phyloP scores from a whole-genome alignment of 2,329 filamentous ascomycete species.

The Botrytis paeoniae region DNA sequence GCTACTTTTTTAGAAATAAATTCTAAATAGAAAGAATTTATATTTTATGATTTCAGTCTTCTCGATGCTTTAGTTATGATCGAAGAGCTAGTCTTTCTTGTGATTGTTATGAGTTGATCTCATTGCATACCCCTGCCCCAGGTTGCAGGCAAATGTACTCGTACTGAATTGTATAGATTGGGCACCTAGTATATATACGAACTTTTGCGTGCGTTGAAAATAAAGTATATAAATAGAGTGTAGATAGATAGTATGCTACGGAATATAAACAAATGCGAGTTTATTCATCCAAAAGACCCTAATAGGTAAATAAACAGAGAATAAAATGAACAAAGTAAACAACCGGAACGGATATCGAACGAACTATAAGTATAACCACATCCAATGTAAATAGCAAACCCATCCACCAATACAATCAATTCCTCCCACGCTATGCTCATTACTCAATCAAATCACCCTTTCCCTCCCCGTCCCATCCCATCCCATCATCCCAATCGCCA shows the following conservation, averaged over 20 bases:
- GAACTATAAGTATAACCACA: neutral
- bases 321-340: neutral
- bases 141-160: neutral
- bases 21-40: conserved; percentile 1
- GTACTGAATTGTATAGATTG: neutral
- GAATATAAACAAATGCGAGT: neutral
- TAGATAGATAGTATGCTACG: neutral
- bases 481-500: neutral
- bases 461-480: neutral
- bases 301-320: neutral
- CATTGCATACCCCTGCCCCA: neutral
- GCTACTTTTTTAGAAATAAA: neutral
- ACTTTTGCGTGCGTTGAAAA: neutral
- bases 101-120: neutral
- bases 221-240: neutral
- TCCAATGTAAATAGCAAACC: no score
- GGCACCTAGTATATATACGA: neutral
- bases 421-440: neutral
- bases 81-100: neutral
- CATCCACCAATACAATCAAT: neutral
- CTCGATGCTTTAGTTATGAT: neutral
- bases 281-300: neutral
- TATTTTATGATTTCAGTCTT: neutral
- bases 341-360: neutral
- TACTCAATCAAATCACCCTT: neutral